Base-by-base conservation (phyloP, 1,284 basidiomycete genomes). In the Microbotryomycetes sp. region DNA sequence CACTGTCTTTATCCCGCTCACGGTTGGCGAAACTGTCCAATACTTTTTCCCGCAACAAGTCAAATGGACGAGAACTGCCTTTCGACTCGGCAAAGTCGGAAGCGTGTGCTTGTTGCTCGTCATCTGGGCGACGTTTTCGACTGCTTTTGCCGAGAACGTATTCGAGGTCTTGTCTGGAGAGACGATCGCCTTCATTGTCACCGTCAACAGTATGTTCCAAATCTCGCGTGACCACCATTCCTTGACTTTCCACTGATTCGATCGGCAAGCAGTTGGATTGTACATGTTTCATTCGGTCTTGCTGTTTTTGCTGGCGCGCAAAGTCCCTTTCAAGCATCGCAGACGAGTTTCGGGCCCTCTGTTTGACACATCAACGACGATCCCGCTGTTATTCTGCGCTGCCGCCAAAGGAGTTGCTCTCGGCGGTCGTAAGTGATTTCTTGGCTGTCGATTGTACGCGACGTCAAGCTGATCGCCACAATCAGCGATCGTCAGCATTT, bases 41-140 rank as follows among this genome's bases (percentile, higher is more conserved):
- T 70, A 62, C 27, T 11, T 71, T 27, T 73, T 67, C 51, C 69
- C 70, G 1, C 61, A 66, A 31, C 66, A 67, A 45, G 67, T 68
- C 13, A 73, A 72, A 53, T 70, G 65, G 62, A 57, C 67, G 3
- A 60, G 68, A 3, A 63, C 56, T 11, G 69, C 62, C 30, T 61
- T 73, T 52, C 57, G 63, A 23, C 54, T 75, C 16, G 70, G 62
- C 27, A 75, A 74, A 51, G 61, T 74, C 3, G 72, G 71, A 3
- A 64, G 63, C 15, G 52, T 73, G 30, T 73, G 73, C 54, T 51
- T 75, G 11, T 58, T 75, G 2, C 64, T 68, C 9, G 70, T 74
- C 28, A 71, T 75, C 46, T 75, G 73, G 74, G 71, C 21, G 6
- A 31, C 70, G 4, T 76, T 76, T 61, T 73, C 69, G 28, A 72